Base-by-base conservation (phyloP, 2,329 filamentous ascomycete species). In the Pseudogymnoascus verrucosus region DNA sequence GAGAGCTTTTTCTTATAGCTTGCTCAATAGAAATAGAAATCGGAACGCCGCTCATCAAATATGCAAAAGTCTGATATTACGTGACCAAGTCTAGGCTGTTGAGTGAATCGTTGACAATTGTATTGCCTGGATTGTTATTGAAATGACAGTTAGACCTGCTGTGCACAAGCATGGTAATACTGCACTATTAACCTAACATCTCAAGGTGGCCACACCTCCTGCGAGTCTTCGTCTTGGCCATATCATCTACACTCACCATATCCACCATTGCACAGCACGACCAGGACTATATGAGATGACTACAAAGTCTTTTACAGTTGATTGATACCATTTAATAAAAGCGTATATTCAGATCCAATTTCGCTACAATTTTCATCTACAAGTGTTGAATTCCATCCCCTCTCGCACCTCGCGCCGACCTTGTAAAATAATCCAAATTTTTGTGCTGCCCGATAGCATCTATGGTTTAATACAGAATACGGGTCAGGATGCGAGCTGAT, bases 401-500 rank as follows among this genome's bases (percentile, higher is more conserved):
- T 57, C 51, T 57, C 51, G 51, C 51, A 57, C 51, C 51, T 57
- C 51, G 26, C 51, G 51, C 51, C 51, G 19, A 36, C 51, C 51
- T 57, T 57, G 51, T 16, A 57, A 34, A 57, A 34, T 57, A 57
- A 57, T 10, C 28, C 51, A 57, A 57, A 57, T 34, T 34, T 19
- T 57, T 57, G 16, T 57, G 28, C 28, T 14, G 16, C 51, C 51
- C 51, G 16, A 36, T 34, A 57, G n/a, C 16, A 34, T 57, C n/a
- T 31, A 57, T 36, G 28, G 12, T 36, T 69, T 69, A 76, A 66
- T 76, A 76, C 14, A 76, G 69, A 42, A 76, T 69, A 59, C 75
- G 72, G 51, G 73, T 75, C 61, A 74, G 65, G 60, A 76, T 76
- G 51, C 74, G 73, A 66, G 74, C 75, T 76, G 64, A 12, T 37